phyloP scores from a whole-genome alignment of 805 yeast genomes.

The Cyberlindnera japonica region DNA sequence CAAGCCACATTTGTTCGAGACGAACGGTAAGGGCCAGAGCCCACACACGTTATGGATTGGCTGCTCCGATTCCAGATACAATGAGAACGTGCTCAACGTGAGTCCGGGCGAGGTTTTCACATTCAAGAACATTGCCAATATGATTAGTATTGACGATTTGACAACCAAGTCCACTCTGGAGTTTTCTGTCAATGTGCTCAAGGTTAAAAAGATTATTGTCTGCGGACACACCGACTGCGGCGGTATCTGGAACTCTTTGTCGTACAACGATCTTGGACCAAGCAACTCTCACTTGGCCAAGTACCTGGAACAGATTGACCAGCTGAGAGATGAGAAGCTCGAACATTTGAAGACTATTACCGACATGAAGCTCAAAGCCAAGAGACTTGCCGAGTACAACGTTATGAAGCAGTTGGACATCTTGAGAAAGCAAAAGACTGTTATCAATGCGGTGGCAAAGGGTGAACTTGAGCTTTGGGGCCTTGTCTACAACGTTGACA shows the following conservation, averaged over 20 bases:
- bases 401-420: conserved; percentile 69
- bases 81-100: conserved; percentile 72
- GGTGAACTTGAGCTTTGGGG: conserved; percentile 78
- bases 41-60: conserved; percentile 95
- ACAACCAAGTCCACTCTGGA: conserved; percentile 77
- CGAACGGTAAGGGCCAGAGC: conserved; percentile 76
- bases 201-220: conserved; percentile 75
- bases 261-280: conserved; percentile 60
- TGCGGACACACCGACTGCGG: conserved; percentile 98
- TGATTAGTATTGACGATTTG: conserved; percentile 63
- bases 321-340: conserved; percentile 59
- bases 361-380: conserved; percentile 52
- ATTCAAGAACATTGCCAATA: conserved; percentile 83
- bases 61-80: conserved; percentile 88
- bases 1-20: conserved; percentile 25
- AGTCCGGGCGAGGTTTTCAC: conserved; percentile 90
- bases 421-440: conserved; percentile 51
- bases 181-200: conserved; percentile 80
- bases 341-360: conserved; percentile 44
- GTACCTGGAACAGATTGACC: conserved; percentile 61
- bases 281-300: conserved; percentile 35
- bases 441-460: conserved; percentile 56
- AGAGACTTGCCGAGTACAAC: conserved; percentile 69
- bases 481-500: conserved; percentile 74
- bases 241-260: conserved; percentile 79